Evolutionary conservation across 345 rosid genomes (phyloP).

Genomic region (Syzygium aromaticum): DNA sequence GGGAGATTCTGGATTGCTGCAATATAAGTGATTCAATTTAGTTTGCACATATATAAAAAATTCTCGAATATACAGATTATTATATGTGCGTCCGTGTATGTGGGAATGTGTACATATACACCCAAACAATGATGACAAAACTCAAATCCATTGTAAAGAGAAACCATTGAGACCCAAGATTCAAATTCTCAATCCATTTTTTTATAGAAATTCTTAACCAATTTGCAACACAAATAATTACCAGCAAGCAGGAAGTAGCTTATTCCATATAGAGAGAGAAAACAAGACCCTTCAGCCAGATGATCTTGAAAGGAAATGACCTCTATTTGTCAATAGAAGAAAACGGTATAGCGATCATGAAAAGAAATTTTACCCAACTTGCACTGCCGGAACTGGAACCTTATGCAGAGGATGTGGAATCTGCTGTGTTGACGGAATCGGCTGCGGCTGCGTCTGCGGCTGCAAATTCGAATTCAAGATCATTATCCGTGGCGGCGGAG

Average conservation of each 20-base stretch:
- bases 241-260: neutral
- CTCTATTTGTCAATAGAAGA: neutral
- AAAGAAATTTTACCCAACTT: neutral
- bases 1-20: slow-evolving; percentile 45
- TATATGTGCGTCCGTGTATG: neutral
- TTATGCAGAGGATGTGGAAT: neutral
- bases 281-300: too few species aligned
- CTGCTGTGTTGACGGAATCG: neutral
- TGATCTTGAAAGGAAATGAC: neutral
- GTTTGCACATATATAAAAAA: neutral
- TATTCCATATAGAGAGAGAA: too few species aligned
- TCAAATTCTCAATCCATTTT: neutral
- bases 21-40: neutral
- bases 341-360: neutral
- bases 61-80: neutral
- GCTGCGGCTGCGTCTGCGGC: neutral
- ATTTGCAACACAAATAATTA: neutral
- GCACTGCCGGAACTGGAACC: neutral
- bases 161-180: neutral
- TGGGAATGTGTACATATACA: neutral
- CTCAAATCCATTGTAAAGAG: neutral
- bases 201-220: neutral
- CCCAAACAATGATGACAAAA: neutral
- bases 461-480: neutral
- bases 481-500: neutral